Evolutionary conservation across 495 filamentous ascomycete genomes (phyloP).

Genomic region (Penicillium fimorum): DNA sequence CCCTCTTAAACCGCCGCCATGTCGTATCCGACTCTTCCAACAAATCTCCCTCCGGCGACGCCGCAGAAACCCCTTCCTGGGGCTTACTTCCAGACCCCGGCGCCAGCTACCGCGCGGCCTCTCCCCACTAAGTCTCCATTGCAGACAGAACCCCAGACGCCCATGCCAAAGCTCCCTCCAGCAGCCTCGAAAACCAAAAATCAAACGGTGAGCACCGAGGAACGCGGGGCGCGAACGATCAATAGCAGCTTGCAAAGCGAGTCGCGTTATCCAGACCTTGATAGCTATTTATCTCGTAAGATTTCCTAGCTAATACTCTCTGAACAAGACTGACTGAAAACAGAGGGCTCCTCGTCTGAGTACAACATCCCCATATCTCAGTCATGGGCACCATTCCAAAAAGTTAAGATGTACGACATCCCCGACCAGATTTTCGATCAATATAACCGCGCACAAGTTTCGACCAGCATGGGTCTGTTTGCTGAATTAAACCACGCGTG

Average conservation of each 20-base stretch:
- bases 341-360: constrained; percentile 84
- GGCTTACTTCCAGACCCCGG: constrained; percentile 72
- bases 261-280: constrained; percentile 80
- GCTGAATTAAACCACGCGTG: constrained; percentile 91
- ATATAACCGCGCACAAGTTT: constrained; percentile 78
- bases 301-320: constrained; percentile 16
- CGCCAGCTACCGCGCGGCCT: constrained; percentile 33
- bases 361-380: constrained; percentile 69
- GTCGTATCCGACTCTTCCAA: constrained; percentile 57
- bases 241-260: constrained; percentile 74
- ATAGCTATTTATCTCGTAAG: constrained; percentile 86
- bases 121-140: constrained; percentile 25
- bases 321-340: constrained; percentile 11
- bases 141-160: constrained; percentile 25
- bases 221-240: constrained; percentile 79
- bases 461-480: constrained; percentile 88
- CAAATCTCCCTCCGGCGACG: constrained; percentile 45
- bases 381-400: constrained; percentile 89
- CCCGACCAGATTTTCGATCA: constrained; percentile 87
- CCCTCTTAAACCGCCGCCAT: constrained; percentile 36
- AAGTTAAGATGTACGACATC: constrained; percentile 74
- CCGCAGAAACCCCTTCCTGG: constrained; percentile 67
- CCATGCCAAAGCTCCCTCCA: constrained; percentile 40
- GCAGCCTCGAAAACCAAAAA: constrained; percentile 35
- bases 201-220: constrained; percentile 59